Percentiles rank a stretch among this genome's conserved stretches.
Conservation (phyloP, 257 asterid genomes). For the Thymus mandschuricus region DNA sequence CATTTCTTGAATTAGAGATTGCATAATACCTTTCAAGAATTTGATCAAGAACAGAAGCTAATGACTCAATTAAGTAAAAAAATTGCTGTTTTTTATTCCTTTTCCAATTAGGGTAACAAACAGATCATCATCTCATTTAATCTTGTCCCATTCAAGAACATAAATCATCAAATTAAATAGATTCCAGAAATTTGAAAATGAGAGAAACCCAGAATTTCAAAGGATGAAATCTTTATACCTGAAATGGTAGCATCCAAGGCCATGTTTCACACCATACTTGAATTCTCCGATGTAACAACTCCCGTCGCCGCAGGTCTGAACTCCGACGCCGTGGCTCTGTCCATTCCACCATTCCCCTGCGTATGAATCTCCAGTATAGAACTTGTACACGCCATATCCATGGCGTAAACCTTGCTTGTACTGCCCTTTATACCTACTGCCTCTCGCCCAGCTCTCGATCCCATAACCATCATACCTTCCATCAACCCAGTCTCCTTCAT, state of each 20-base stretch:
- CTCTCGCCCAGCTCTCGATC: slow-evolving; percentile 90
- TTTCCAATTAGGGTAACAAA: slow-evolving; percentile 11
- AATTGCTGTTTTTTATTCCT: not conserved
- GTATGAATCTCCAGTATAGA: slow-evolving; percentile 79
- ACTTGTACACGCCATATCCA: slow-evolving; percentile 82
- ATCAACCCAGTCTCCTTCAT: slow-evolving; percentile 97
- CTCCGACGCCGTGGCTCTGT: slow-evolving; percentile 87
- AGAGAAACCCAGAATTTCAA: not conserved
- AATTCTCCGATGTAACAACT: slow-evolving; percentile 86
- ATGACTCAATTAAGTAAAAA: not conserved
- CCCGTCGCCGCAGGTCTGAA: slow-evolving; percentile 92
- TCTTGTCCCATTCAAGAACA: slow-evolving; percentile 12
- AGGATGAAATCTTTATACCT: slow-evolving; percentile 47
- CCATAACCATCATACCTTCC: slow-evolving; percentile 93
- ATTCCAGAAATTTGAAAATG: not conserved
- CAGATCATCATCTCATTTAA: slow-evolving; percentile 24
- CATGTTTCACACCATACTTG: slow-evolving; percentile 89
- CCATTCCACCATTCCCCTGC: slow-evolving; percentile 96
- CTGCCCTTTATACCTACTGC: slow-evolving; percentile 85
- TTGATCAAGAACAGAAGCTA: not conserved
- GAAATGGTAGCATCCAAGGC: slow-evolving; percentile 93
- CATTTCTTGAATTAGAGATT: slow-evolving; percentile 3
- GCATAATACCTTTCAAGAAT: not conserved
- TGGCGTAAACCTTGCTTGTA: slow-evolving; percentile 80
- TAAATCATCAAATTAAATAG: not conserved